Evolutionary conservation across 257 asterid species (phyloP).

Genomic region (Verbascum thapsus): DNA sequence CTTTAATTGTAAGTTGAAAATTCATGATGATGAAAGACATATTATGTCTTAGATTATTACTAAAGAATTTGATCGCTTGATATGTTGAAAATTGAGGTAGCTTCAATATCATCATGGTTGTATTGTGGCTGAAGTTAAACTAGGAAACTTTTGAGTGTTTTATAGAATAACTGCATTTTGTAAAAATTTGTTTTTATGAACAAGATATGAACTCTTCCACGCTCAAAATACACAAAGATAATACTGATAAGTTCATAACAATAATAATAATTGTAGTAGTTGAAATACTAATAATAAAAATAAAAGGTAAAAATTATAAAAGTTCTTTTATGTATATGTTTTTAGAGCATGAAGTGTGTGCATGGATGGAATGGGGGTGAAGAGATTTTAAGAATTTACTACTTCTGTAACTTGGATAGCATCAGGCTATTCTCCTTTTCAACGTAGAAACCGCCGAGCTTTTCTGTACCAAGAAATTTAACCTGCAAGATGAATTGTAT

Average conservation of each 20-base stretch:
- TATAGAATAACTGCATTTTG: background rate
- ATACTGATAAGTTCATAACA: too few species aligned
- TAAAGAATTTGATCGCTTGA: background rate
- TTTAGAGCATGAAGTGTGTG: constrained; percentile 18
- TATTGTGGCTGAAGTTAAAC: constrained; percentile 13
- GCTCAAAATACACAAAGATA: background rate
- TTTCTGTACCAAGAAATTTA: constrained; percentile 38
- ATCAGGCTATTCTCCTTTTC: constrained; percentile 35
- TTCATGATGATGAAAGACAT: constrained; percentile 1
- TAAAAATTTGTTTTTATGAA: background rate
- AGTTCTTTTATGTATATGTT: background rate
- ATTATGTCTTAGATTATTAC: background rate
- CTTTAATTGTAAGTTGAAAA: background rate
- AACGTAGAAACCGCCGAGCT: constrained; percentile 53
- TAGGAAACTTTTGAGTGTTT: constrained; percentile 16
- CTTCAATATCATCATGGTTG: constrained; percentile 9
- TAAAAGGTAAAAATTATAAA: background rate
- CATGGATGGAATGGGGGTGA: background rate
- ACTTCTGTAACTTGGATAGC: constrained; percentile 15
- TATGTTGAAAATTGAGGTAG: constrained; percentile 22
- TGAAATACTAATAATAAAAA: too few species aligned
- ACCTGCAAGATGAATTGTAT: constrained; percentile 24
- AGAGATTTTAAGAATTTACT: constrained; percentile 19
- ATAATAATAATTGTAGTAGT: too few species aligned
- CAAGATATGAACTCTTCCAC: background rate